phyloP scores from a whole-genome alignment of 2,329 filamentous ascomycete species.

The Nothomitra cinnamomea region DNA sequence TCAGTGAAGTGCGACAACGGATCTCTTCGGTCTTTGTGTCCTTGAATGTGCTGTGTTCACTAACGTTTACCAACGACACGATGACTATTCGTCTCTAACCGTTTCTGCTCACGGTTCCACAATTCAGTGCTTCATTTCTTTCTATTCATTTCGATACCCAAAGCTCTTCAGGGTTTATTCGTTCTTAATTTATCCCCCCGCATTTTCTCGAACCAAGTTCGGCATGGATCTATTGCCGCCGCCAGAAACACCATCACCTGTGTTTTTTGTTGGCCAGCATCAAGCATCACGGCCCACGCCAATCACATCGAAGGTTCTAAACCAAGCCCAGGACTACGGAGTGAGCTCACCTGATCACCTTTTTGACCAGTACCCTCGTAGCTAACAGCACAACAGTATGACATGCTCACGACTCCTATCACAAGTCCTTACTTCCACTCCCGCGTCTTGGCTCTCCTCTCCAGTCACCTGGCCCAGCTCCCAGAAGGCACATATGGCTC shows the following conservation, averaged over 20 bases:
- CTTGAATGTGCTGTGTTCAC: too few relatives aligned
- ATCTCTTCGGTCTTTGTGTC: too few relatives aligned
- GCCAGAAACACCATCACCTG: slow-evolving; percentile 17
- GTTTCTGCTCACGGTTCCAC: too few relatives aligned
- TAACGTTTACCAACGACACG: too few relatives aligned
- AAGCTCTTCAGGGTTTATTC: not conserved
- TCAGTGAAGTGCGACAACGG: too few relatives aligned
- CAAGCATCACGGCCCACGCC: slow-evolving; percentile 44
- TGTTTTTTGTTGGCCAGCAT: slow-evolving; percentile 60
- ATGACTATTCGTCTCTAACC: too few relatives aligned
- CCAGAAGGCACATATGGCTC: slow-evolving; percentile 22
- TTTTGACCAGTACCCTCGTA: not conserved
- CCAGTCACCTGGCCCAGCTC: slow-evolving; percentile 34
- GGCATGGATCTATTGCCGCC: not conserved
- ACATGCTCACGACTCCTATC: slow-evolving; percentile 62
- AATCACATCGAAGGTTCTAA: slow-evolving; percentile 46
- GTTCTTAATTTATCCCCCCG: not conserved
- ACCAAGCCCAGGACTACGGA: slow-evolving; percentile 49
- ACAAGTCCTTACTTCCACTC: slow-evolving; percentile 57
- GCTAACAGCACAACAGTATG: slow-evolving; percentile 37
- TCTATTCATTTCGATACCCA: not conserved
- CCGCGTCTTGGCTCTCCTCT: slow-evolving; percentile 46
- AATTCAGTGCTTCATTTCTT: too few relatives aligned
- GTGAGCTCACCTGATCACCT: slow-evolving; percentile 30
- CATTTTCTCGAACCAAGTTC: not conserved